Evolutionary conservation across 2,329 filamentous ascomycete genomes (phyloP).

Genomic region (Microcyclosporella mali): DNA sequence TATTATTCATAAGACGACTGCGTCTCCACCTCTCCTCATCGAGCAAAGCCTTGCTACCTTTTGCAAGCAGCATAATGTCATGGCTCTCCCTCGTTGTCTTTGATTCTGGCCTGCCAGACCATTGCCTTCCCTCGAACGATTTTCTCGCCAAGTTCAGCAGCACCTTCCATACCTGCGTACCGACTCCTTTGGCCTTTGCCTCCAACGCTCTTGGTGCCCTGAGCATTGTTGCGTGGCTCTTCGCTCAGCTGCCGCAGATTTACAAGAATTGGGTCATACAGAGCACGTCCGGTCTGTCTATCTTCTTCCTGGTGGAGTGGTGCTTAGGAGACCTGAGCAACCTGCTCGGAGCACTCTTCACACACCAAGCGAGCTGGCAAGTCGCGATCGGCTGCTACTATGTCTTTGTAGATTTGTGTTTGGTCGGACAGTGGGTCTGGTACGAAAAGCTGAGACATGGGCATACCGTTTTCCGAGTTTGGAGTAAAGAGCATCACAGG

Average conservation of each 20-base stretch:
- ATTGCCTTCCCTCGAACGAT: constrained; percentile 55
- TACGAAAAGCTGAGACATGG: constrained; percentile 54
- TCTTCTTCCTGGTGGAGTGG: constrained; percentile 62
- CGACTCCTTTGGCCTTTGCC: constrained; percentile 56
- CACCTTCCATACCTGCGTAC: constrained; percentile 56
- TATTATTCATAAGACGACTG: not conserved
- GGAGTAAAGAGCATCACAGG: constrained; percentile 19
- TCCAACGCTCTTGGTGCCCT: constrained; percentile 56
- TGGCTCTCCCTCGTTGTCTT: constrained; percentile 22
- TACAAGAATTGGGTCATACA: constrained; percentile 61
- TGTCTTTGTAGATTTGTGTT: constrained; percentile 56
- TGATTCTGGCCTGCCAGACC: constrained; percentile 45
- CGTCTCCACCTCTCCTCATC: not conserved
- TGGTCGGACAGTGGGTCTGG: constrained; percentile 61
- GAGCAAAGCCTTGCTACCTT: not conserved
- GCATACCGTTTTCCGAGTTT: constrained; percentile 37
- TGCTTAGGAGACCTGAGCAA: constrained; percentile 59
- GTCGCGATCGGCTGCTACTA: constrained; percentile 61
- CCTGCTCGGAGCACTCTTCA: constrained; percentile 56
- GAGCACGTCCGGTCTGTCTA: constrained; percentile 59
- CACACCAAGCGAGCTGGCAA: constrained; percentile 61
- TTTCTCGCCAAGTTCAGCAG: constrained; percentile 54
- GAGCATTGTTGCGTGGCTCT: constrained; percentile 63
- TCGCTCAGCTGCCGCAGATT: constrained; percentile 63
- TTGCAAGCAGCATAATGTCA: constrained; percentile 19